Base-by-base conservation (phyloP, 2,329 filamentous ascomycete species). In the Stagonosporopsis rhizophila region DNA sequence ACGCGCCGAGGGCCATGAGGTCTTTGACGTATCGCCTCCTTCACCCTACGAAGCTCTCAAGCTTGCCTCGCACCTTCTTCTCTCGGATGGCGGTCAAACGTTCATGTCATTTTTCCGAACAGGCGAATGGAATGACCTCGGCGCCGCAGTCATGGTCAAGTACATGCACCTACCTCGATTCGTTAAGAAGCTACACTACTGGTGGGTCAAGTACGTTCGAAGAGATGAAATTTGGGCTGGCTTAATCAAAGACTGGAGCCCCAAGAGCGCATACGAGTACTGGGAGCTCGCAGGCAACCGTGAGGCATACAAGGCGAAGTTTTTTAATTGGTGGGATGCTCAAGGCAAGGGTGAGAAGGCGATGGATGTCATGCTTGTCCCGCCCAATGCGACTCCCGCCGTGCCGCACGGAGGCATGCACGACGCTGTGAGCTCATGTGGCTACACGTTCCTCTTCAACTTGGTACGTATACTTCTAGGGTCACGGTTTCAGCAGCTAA, bases 381-480 rank as follows among this genome's bases (percentile, higher is more conserved):
- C 90, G n/a, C 92, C 89, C 0, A 96, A 97, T 73, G 92, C 93
- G 0, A 96, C 92, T 0, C 92, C 93, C 1, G 93, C 93, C 0
- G 85, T 96, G 3, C 92, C 92, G 0, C 92, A 96, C 72, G 86
- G 88, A 42, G 92, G 87, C 0, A 97, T 96, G 92, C 85, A 86
- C 64, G 88, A 94, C 66, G 91, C 91, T 2, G 87, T 95, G 40
- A 90, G 89, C 60, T 91, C 88, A 64, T 97, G 93, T 68, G 92
- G 92, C 1, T 97, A 98, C 71, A 97, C 93, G 0, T 96, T 97
- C 73, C 77, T 96, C 52, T 98, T 95, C 80, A 97, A 97, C 68
- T 64, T 97, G 69, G 88, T 90, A 78, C 76, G 85, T 15, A 11
- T 5, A 11, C 38, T n/a, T 6, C 7, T 12, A 1, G 6, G 9